These are phyloP conservation scores for Tolypocladium ophioglossoides DNA, from an alignment of 2,329 filamentous ascomycete species.

Conservation along the genomic window DNA sequence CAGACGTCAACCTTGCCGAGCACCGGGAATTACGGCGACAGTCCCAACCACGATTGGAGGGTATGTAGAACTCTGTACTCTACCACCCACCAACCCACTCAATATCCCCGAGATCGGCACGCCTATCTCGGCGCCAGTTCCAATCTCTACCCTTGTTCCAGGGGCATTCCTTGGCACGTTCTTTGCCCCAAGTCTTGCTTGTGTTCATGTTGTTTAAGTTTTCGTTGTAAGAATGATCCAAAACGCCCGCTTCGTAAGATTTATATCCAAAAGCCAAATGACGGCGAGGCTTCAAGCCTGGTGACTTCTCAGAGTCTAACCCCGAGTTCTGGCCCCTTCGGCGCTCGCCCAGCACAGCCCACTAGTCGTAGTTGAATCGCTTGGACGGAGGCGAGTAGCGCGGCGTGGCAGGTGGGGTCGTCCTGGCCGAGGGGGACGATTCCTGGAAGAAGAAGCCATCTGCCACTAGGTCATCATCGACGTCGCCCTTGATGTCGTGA, in stretches of 20 bases:
- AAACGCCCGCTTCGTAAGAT: conserved; percentile 36
- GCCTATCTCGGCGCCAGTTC: conserved; percentile 52
- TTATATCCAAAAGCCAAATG: conserved; percentile 36
- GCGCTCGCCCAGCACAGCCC: conserved; percentile 78
- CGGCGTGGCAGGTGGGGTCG: conserved; percentile 26
- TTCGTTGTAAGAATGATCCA: conserved; percentile 33
- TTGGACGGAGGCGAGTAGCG: conserved; percentile 59
- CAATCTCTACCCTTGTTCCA: conserved; percentile 49
- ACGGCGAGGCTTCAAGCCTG: conserved; percentile 38
- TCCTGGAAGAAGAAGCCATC: conserved; percentile 70
- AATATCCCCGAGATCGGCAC: conserved; percentile 63
- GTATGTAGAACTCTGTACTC: conserved; percentile 34
- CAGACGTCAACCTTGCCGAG: not conserved
- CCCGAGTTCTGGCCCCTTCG: conserved; percentile 55
- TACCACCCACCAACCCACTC: conserved; percentile 96
- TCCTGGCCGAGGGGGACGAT: conserved; percentile 28
- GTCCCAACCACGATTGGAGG: conserved; percentile 53
- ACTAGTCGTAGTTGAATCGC: conserved; percentile 63
- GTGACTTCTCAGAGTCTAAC: conserved; percentile 38
- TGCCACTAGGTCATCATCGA: conserved; percentile 54
- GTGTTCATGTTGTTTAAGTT: conserved; percentile 16
- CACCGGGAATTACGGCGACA: conserved; percentile 9
- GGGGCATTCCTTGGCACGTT: conserved; percentile 41
- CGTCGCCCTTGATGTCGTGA: conserved; percentile 32
- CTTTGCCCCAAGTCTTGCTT: conserved; percentile 24